Evolutionary conservation across 2,329 filamentous ascomycete genomes (phyloP).

Genomic region (Colletotrichum aenigma): DNA sequence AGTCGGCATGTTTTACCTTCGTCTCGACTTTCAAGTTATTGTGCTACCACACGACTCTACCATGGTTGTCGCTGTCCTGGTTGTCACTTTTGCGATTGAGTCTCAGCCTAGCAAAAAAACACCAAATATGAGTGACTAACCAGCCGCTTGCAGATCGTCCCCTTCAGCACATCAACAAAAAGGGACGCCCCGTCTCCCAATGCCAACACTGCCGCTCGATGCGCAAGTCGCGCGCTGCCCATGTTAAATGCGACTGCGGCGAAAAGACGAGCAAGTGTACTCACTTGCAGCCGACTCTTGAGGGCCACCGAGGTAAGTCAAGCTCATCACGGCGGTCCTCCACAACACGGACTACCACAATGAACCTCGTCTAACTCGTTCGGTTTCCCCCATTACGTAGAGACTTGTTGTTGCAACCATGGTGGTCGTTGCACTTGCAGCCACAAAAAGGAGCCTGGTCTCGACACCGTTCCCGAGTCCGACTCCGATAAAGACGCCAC

Average conservation of each 20-base stretch:
- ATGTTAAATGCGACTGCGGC: conserved; percentile 96
- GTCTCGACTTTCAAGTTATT: neutral
- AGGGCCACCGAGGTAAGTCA: conserved; percentile 64
- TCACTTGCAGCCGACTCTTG: conserved; percentile 60
- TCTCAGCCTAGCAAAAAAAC: neutral
- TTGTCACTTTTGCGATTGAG: neutral
- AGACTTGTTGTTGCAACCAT: conserved; percentile 74
- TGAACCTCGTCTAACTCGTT: conserved; percentile 8
- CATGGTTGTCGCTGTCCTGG: conserved; percentile 11
- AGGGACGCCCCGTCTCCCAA: conserved; percentile 96
- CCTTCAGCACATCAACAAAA: conserved; percentile 94
- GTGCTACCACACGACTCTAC: neutral
- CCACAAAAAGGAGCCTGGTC: conserved; percentile 63
- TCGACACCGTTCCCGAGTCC: conserved; percentile 69
- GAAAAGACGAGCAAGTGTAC: conserved; percentile 81
- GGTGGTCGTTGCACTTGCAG: conserved; percentile 70
- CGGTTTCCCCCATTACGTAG: conserved; percentile 37
- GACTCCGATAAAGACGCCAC: conserved; percentile 57
- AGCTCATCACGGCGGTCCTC: conserved; percentile 12
- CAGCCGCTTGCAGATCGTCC: conserved; percentile 71
- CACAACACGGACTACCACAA: neutral
- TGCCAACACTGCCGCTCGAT: conserved; percentile 95
- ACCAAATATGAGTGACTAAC: conserved; percentile 25
- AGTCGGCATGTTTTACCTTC: conserved; percentile 35
- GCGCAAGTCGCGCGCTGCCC: conserved; percentile 93